Base-by-base conservation (phyloP, 306 rosid genomes). In the Luffa acutangula region DNA sequence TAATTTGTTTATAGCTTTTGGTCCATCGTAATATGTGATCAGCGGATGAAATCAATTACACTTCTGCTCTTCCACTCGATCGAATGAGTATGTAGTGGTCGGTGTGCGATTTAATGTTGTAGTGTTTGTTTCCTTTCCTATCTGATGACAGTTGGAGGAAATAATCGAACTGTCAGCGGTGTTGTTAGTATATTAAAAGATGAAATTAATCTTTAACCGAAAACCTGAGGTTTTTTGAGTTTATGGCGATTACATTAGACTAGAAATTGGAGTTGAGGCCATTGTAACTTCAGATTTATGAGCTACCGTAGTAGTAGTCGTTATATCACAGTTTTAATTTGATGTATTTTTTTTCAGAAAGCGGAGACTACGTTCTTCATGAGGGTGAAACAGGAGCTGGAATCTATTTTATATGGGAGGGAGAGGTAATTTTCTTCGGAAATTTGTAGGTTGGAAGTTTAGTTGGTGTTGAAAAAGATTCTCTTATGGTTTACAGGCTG, bases 371-470 rank as follows among this genome's bases (percentile, higher is more conserved):
- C 80, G 87, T 95, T 83, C 96, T 91, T 70, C 97, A 91, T 31
- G 97, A 87, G 81, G 98, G 93, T 43, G 93, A 92, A 83, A 69
- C 79, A 14, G 97, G 89, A 9, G 95, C 87, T 71, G 97, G 93
- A 25, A 88, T 93, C 83, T 95, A 95, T 90, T 90, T 95, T 87
- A 77, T 95, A 59, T 92, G 87, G 93, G 96, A 93, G 53, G 97
- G 98, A 86, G 98, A 93, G 94, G 98, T 95, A 85, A 81, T 85
- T 52, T 66, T 58, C 25, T 36, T 46, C 13, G 13, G 25, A 66
- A 34, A 48, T 25, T 31, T 66, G 49, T 18, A 20, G 62, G 21
- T 31, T 33, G 45, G 41, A 79, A 63, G 53, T n/a, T 37, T 7
- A 48, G 21, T 51, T 65, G 78, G 59, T 46, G 31, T 18, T 51